Conservation (phyloP, 2,329 filamentous ascomycete genomes). For the Trichoderma afroharzianum region DNA sequence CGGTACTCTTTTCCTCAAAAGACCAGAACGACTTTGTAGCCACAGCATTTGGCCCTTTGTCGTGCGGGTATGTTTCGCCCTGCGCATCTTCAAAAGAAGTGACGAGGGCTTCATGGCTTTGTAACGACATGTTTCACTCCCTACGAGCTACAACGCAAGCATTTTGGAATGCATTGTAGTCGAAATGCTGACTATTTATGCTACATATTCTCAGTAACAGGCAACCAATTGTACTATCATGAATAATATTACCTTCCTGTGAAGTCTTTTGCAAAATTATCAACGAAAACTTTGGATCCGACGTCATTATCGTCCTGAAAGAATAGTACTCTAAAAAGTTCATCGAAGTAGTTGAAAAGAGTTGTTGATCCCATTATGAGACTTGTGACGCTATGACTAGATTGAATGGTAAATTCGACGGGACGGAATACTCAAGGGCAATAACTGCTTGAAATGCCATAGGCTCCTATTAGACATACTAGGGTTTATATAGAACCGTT, state of each 20-base stretch:
- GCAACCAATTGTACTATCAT: neutral
- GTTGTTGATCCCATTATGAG: neutral
- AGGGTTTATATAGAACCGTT: neutral
- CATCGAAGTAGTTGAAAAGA: neutral
- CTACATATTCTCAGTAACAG: neutral
- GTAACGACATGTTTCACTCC: neutral
- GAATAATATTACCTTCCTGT: neutral
- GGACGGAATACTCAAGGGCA: neutral
- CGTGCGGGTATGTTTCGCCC: neutral
- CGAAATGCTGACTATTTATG: neutral
- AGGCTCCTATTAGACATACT: neutral
- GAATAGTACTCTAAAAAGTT: neutral
- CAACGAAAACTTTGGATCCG: neutral
- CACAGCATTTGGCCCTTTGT: neutral
- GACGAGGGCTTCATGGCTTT: neutral
- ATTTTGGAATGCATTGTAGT: neutral
- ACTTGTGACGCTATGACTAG: neutral
- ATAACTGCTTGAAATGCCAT: neutral
- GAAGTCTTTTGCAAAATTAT: neutral
- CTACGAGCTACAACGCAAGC: neutral
- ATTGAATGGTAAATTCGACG: neutral
- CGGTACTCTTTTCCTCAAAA: neutral
- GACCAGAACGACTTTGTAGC: neutral
- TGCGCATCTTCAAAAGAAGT: neutral
- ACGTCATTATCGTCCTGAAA: neutral